These are phyloP conservation scores for Paraphoma chrysanthemicola DNA, from an alignment of 2,329 filamentous ascomycete species.

Conservation along the genomic window DNA sequence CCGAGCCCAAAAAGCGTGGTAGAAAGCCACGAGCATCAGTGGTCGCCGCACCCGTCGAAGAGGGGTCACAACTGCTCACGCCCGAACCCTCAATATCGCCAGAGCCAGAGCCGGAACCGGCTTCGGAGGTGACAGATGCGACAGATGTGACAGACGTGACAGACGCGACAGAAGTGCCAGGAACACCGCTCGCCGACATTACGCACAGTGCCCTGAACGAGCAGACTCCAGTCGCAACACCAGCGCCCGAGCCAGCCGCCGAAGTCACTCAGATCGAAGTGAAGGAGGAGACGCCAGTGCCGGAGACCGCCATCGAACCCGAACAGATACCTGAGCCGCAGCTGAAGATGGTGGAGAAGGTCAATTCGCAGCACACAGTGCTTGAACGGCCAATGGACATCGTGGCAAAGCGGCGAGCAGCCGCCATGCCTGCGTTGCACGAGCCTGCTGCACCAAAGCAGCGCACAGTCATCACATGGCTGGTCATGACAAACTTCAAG, in stretches of 20 bases:
- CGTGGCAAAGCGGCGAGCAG: slow-evolving; percentile 81
- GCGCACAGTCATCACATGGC: slow-evolving; percentile 89
- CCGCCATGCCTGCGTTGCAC: slow-evolving; percentile 65
- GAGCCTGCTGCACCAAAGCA: slow-evolving; percentile 80
- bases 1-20: slow-evolving; percentile 66
- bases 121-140: slow-evolving; percentile 54
- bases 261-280: slow-evolving; percentile 76
- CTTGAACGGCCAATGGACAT: slow-evolving; percentile 94
- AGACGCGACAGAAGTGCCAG: slow-evolving; percentile 49
- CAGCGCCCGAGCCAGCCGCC: slow-evolving; percentile 52
- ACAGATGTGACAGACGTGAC: slow-evolving; percentile 72
- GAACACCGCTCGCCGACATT: slow-evolving; percentile 67
- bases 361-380: slow-evolving; percentile 77
- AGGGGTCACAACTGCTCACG: slow-evolving; percentile 52
- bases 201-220: slow-evolving; percentile 71
- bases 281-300: slow-evolving; percentile 59
- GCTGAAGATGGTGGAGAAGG: slow-evolving; percentile 64
- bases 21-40: slow-evolving; percentile 53
- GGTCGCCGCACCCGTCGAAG: slow-evolving; percentile 46
- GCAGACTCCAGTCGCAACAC: slow-evolving; percentile 35
- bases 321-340: slow-evolving; percentile 51
- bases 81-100: slow-evolving; percentile 64
- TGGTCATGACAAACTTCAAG: slow-evolving; percentile 97
- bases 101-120: slow-evolving; percentile 64
- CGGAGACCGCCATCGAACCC: slow-evolving; percentile 25